Conservation (phyloP, 2,329 filamentous ascomycete species). For the Akanthomyces muscarius region DNA sequence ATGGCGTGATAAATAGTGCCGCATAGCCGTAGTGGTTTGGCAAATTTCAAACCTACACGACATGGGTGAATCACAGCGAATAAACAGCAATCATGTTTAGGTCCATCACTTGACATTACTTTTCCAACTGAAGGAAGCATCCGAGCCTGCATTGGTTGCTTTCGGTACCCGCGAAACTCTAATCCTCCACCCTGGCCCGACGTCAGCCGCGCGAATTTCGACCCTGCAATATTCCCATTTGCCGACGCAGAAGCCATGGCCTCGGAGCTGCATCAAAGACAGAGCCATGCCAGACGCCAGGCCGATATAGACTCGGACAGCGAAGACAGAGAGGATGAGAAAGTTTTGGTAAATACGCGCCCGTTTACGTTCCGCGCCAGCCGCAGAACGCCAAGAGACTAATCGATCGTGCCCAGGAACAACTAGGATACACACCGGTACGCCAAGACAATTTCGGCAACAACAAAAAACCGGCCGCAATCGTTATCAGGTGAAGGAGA, state of each 20-base stretch:
- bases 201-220: background rate
- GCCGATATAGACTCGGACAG: background rate
- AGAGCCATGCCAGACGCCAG: background rate
- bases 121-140: background rate
- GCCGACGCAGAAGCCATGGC: conserved; percentile 1
- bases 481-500: no score
- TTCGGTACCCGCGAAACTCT: background rate
- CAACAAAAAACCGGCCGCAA: background rate
- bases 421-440: conserved; percentile 27
- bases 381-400: background rate
- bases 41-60: no score
- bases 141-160: background rate
- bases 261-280: background rate
- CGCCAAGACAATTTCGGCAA: background rate
- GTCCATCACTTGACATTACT: background rate
- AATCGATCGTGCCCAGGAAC: conserved; percentile 20
- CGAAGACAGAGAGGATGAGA: background rate
- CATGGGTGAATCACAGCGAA: no score
- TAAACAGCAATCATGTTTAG: no score
- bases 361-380: background rate
- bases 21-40: background rate
- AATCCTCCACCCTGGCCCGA: background rate
- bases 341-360: background rate
- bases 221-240: background rate
- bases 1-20: background rate